Conservation (phyloP, 768 basidiomycete species). For the Neoboletus brunneissimus region DNA sequence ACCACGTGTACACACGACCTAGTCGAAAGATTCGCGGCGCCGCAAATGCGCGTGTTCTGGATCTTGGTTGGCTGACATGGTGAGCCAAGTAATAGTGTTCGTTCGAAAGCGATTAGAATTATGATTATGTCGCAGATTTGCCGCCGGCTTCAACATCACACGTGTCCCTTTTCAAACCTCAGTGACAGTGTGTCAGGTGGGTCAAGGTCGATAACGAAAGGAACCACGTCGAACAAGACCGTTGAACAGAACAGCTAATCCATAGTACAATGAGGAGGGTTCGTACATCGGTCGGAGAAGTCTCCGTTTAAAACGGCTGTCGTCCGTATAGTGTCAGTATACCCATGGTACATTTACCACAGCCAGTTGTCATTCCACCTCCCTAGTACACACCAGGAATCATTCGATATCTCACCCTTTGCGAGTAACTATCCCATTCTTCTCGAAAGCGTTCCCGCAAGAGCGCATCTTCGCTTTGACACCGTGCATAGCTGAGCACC, state of each 20-base stretch:
- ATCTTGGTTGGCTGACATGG: background rate
- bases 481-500: slow-evolving; percentile 30
- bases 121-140: background rate
- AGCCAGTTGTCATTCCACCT: background rate
- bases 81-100: no score
- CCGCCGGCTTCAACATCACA: background rate
- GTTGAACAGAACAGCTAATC: background rate
- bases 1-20: no score
- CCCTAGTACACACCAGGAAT: slow-evolving; percentile 27
- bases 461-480: slow-evolving; percentile 26
- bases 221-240: background rate
- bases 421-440: slow-evolving; percentile 25
- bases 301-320: background rate
- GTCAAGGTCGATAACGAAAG: background rate
- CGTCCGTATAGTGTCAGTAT: background rate
- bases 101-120: background rate
- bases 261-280: background rate
- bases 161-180: background rate
- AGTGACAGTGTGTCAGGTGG: no score
- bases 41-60: background rate
- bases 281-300: background rate
- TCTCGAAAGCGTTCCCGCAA: slow-evolving; percentile 20
- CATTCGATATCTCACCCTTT: slow-evolving; percentile 24
- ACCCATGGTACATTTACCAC: background rate
- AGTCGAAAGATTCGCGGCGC: background rate